These are phyloP conservation scores for Pichia sp. DNA, from an alignment of 1,139 yeast species.

Conservation along the genomic window DNA sequence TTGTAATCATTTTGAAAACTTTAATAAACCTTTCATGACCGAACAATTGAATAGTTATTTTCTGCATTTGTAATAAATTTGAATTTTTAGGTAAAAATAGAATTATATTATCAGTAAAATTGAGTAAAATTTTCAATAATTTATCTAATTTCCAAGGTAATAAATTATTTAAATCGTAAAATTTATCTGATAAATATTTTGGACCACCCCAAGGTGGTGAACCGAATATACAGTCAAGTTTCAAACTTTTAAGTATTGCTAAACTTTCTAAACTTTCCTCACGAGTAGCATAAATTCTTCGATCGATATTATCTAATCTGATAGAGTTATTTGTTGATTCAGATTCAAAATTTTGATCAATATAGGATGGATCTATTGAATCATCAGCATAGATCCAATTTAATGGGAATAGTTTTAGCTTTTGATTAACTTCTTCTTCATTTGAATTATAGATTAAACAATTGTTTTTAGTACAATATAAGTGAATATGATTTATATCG, in stretches of 20 bases:
- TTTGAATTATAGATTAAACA: slow-evolving; percentile 46
- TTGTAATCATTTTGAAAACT: slow-evolving; percentile 38
- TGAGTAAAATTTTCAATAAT: slow-evolving; percentile 37
- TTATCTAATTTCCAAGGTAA: slow-evolving; percentile 46
- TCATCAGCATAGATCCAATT: slow-evolving; percentile 45
- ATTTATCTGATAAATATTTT: slow-evolving; percentile 38
- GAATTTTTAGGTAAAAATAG: slow-evolving; percentile 74
- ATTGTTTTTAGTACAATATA: slow-evolving; percentile 64
- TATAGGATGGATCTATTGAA: not conserved
- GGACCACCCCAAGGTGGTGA: slow-evolving; percentile 99
- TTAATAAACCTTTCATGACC: slow-evolving; percentile 42
- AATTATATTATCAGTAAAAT: slow-evolving; percentile 47
- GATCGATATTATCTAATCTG: slow-evolving; percentile 6
- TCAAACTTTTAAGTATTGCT: slow-evolving; percentile 18
- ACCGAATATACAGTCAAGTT: slow-evolving; percentile 62
- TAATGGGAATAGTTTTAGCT: slow-evolving; percentile 42
- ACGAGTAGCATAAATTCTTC: slow-evolving; percentile 19
- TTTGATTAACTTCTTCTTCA: slow-evolving; percentile 30
- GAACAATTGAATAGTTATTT: slow-evolving; percentile 38
- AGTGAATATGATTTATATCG: slow-evolving; percentile 55
- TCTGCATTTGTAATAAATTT: slow-evolving; percentile 47
- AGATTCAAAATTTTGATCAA: slow-evolving; percentile 15
- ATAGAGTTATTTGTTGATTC: slow-evolving; percentile 19
- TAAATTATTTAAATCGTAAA: slow-evolving; percentile 51
- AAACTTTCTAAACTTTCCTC: slow-evolving; percentile 16